Percentiles rank a stretch among this genome's conserved stretches.
Evolutionary conservation across 1,139 yeast species (phyloP).

Genomic region (Blastobotrys apis): DNA sequence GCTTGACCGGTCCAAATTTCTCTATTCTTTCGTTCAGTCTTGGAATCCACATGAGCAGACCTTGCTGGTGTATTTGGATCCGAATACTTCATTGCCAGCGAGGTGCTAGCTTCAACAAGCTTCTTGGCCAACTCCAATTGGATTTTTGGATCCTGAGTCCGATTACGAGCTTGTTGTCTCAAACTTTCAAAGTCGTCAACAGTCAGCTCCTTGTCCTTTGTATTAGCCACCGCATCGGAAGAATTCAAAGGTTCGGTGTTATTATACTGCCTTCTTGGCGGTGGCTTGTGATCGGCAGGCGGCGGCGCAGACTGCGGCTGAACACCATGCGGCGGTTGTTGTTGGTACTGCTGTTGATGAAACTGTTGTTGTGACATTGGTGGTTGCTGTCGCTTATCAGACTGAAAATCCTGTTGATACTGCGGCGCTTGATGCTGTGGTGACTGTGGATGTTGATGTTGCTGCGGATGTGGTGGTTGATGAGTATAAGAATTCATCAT

Average conservation of each 20-base stretch:
- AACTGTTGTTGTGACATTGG: neutral
- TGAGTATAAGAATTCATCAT: neutral
- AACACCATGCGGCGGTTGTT: slow-evolving; percentile 4
- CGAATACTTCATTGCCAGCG: slow-evolving; percentile 30
- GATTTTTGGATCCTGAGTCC: slow-evolving; percentile 31
- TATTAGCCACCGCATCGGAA: slow-evolving; percentile 12
- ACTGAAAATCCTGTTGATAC: slow-evolving; percentile 10
- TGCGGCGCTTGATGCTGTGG: slow-evolving; percentile 5
- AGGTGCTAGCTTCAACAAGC: slow-evolving; percentile 35
- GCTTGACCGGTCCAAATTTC: slow-evolving; percentile 55
- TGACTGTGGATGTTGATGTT: slow-evolving; percentile 7
- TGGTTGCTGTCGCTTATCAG: slow-evolving; percentile 12
- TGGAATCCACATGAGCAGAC: slow-evolving; percentile 34
- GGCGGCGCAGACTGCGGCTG: neutral
- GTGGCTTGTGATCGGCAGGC: slow-evolving; percentile 20
- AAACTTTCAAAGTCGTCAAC: slow-evolving; percentile 31
- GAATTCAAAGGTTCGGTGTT: slow-evolving; percentile 17
- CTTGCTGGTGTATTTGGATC: slow-evolving; percentile 33
- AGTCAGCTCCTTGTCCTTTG: slow-evolving; percentile 23
- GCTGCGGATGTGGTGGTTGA: slow-evolving; percentile 9
- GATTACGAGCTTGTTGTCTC: slow-evolving; percentile 29
- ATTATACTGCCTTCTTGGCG: slow-evolving; percentile 28
- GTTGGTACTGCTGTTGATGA: slow-evolving; percentile 9
- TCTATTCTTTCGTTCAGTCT: slow-evolving; percentile 47
- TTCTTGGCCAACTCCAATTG: slow-evolving; percentile 39